phyloP scores from a whole-genome alignment of 768 basidiomycete species.

The Leccinum fibrillosum region DNA sequence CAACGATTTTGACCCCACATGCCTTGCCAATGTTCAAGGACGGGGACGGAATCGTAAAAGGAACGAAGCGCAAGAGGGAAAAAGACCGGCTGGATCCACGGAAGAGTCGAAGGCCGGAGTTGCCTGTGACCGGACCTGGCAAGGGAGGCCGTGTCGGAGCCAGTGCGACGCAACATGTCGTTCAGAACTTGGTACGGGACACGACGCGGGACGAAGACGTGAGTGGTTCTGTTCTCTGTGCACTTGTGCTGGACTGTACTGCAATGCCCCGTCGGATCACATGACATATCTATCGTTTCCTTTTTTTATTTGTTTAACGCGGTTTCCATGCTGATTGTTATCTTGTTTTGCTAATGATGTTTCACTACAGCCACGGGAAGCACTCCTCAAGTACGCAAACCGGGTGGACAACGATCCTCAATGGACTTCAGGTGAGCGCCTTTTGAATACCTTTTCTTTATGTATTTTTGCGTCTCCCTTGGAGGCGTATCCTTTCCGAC shows the following conservation, averaged over 20 bases:
- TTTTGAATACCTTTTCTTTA: background rate
- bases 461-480: slow-evolving; percentile 8
- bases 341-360: slow-evolving; percentile 12
- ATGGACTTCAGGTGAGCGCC: slow-evolving; percentile 77
- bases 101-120: slow-evolving; percentile 88
- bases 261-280: slow-evolving; percentile 10
- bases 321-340: slow-evolving; percentile 8
- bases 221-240: slow-evolving; percentile 41
- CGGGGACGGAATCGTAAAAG: slow-evolving; percentile 59
- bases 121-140: slow-evolving; percentile 92
- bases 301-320: slow-evolving; percentile 5
- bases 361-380: slow-evolving; percentile 82
- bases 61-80: slow-evolving; percentile 85
- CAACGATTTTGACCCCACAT: slow-evolving; percentile 90
- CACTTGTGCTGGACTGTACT: background rate
- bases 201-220: slow-evolving; percentile 93
- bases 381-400: slow-evolving; percentile 89
- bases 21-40: slow-evolving; percentile 92
- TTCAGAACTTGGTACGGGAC: slow-evolving; percentile 91
- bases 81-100: slow-evolving; percentile 85
- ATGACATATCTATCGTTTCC: slow-evolving; percentile 11
- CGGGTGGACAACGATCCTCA: slow-evolving; percentile 72
- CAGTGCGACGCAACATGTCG: slow-evolving; percentile 95
- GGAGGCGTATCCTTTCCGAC: slow-evolving; percentile 7
- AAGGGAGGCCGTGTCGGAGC: slow-evolving; percentile 93